Base-by-base conservation (phyloP, 805 yeast species). In the Cyberlindnera japonica region DNA sequence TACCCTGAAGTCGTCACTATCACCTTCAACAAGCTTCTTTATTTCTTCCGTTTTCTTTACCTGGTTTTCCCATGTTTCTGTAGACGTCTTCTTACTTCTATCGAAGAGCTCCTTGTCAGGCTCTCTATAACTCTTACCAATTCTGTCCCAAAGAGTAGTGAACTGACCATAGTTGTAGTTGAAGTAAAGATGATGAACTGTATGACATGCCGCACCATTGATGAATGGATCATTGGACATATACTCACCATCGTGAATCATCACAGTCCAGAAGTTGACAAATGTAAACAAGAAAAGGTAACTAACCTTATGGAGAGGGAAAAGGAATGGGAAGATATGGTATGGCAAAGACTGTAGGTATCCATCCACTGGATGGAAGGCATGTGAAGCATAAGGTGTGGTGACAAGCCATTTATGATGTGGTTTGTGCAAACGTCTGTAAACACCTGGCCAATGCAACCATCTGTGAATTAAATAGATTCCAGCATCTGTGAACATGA, bases 321-420 rank as follows among this genome's bases (percentile, higher is more conserved):
- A 86, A 22, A 93, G 44, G 63, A 93, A 77, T 45, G 98, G 98
- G 68, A 75, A 93, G 44, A 89, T 53, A 63, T 93, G 99, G 69
- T 93, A 93, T 12, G 99, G 96, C 49, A 93, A 61, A 26, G 95
- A 83, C 71, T 93, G 99, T 44, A 78, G 69, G 69, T 85, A 93
- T 28, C 99, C 99, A 56, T 93, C 99, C 38, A 93, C 84, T 12
- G 99, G 98, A 65, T 93, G 96, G 88, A 93, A 93, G 19, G 98
- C 97, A 59, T 90, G 97, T 8, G 96, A 87, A 1, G 99, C 99
- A 67, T 83, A 93, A 32, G 99, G 99, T 9, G 99, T 91, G 47
- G 98, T 91, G 29, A 93, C 96, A 53, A 93, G 79, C 99, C 99
- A 93, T 68, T 93, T 93, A 75, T 93, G 99, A 65, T 93, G 99